These are phyloP conservation scores for Bathelium albidoporum DNA, from an alignment of 495 filamentous ascomycete species.

Conservation along the genomic window DNA sequence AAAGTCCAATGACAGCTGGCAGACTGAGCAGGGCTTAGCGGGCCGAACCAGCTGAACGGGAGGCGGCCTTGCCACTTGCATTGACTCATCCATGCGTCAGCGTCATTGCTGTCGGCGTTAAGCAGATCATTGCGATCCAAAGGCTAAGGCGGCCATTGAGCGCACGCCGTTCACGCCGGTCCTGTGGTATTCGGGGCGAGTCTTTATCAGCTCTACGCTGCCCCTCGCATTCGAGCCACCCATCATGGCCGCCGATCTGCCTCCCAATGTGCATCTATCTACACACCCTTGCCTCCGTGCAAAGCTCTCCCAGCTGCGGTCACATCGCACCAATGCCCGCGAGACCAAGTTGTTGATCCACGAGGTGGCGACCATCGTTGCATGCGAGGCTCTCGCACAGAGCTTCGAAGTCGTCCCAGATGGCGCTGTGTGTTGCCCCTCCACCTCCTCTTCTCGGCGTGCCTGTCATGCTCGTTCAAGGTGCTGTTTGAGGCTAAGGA, in stretches of 20 bases:
- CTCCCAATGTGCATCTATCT: conserved; percentile 70
- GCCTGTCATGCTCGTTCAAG: conserved; percentile 3
- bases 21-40: not conserved
- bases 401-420: conserved; percentile 35
- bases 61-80: not conserved
- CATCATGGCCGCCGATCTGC: conserved; percentile 29
- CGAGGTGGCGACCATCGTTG: conserved; percentile 76
- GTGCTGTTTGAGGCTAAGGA: not conserved
- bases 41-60: not conserved
- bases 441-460: not conserved
- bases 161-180: not conserved
- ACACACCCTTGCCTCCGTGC: conserved; percentile 74
- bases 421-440: conserved; percentile 26
- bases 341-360: conserved; percentile 76
- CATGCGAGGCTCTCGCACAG: conserved; percentile 66
- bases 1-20: not conserved
- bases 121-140: not conserved
- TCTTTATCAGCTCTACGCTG: conserved; percentile 4
- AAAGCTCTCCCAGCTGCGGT: conserved; percentile 85
- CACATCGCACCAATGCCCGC: conserved; percentile 51
- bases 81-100: not conserved
- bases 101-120: not conserved
- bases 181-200: not conserved
- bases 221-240: not conserved
- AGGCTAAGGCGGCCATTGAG: not conserved